Evolutionary conservation across 2,329 filamentous ascomycete genomes (phyloP), one percentile per base, ranked within the genome.

Genomic region (Colletotrichum sp.): DNA sequence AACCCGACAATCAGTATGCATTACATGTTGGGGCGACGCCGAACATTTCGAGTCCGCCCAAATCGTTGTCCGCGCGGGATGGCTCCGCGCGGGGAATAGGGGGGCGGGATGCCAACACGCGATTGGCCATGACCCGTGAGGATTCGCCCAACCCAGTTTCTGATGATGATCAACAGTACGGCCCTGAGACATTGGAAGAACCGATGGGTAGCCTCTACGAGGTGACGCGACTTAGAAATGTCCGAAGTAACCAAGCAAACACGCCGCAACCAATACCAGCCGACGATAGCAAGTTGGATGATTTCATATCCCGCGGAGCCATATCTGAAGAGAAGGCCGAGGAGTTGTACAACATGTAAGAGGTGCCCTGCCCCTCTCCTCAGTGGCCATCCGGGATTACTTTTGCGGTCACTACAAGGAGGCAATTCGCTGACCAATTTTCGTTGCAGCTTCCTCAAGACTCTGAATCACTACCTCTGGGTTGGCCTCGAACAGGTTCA

Each of bases 181-280:
- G 69, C 19, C 36, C 69, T 12, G 69, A 36, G 19, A 52, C 44
- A 13, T 34, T 89, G 6, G 85, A 87, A 11, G 88, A 88, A 19
- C 88, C 88, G 0, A 90, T 90, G 88, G 86, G 88, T 68, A 89
- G 87, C 79, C 81, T 90, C 13, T 90, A 89, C 79, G 89, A 90
- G 78, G 88, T 90, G 19, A 90, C 89, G 4, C 89, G 89, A 69
- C 81, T 90, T 59, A 83, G 81, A 27, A 82, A 83, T 69, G 78
- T 84, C 2, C 79, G 79, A 16, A 80, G 75, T 59, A 79, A 79
- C 49, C 70, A 57, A 36, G 68, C 79, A 1, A 78, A 78, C 7
- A 65, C 25, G 16, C 44, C 22, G 7, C 25, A 19, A 34, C 70
- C 74, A 29, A 52, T 71, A 7, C 61, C 77, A 3, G 44, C 74